These are phyloP conservation scores for Aspergillus steynii DNA, from an alignment of 495 filamentous ascomycete genomes.

Conservation along the genomic window DNA sequence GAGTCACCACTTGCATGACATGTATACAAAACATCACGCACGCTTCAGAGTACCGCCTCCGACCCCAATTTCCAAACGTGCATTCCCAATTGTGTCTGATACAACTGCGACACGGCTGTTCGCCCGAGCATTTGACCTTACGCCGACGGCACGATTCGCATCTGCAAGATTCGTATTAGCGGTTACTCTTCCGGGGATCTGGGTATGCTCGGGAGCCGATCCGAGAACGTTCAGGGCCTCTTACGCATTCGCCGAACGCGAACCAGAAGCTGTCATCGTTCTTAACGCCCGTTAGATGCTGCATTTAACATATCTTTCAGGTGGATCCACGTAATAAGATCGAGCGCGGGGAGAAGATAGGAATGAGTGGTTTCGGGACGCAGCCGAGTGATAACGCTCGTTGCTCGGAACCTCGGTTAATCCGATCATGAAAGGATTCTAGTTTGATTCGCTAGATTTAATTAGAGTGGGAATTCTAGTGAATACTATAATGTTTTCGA, in stretches of 20 bases:
- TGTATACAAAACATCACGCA: neutral
- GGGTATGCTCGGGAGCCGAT: neutral
- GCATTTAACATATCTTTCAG: no score
- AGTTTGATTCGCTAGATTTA: no score
- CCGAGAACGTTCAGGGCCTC: constrained; percentile 3
- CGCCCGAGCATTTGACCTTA: constrained; percentile 26
- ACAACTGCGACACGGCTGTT: constrained; percentile 24
- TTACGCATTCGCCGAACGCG: constrained; percentile 8
- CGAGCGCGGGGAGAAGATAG: neutral
- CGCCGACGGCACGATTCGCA: constrained; percentile 26
- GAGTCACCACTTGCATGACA: neutral
- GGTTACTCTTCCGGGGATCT: neutral
- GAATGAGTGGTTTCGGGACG: no score
- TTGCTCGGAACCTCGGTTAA: no score
- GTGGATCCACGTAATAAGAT: neutral
- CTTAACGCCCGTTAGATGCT: no score
- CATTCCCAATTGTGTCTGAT: constrained; percentile 26
- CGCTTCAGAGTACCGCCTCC: constrained; percentile 24
- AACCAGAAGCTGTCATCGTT: neutral
- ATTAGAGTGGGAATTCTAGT: no score
- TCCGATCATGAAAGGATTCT: no score
- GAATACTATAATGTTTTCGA: no score
- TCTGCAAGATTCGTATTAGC: constrained; percentile 12
- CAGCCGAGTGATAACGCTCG: no score
- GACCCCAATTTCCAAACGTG: constrained; percentile 17